Base-by-base conservation (phyloP, 2,329 filamentous ascomycete genomes). In the Aureobasidium sp. region DNA sequence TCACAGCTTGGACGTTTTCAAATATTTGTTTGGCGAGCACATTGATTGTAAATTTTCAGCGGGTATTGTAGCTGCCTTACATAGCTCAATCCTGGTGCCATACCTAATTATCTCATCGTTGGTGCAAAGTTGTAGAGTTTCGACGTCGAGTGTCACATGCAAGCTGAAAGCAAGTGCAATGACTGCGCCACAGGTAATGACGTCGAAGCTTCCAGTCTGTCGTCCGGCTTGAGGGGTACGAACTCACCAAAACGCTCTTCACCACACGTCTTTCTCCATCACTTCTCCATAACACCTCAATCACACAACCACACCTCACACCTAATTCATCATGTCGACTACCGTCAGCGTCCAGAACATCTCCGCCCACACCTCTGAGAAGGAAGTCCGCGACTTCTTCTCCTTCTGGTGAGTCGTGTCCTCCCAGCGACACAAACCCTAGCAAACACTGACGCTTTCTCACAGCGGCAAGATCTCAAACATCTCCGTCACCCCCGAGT, bases 381-480 rank as follows among this genome's bases (percentile, higher is more conserved):
- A 92, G 78, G 91, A 97, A 78, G 87, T 99, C 70, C 86, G 86
- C 72, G 92, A 96, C 74, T 99, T 99, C 83, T 99, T 99, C 82
- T 94, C 89, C 81, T 97, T 97, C 77, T 87, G 84, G 90, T 93
- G 82, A 74, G 84, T 71, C 48, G 51, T 55, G 49, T 34, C 39
- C 34, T 47, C n/a, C n/a, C 36, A 52, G 36, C 29, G n/a, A 27
- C 20, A 45, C 37, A 17, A 27, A 5, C n/a, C 11, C 56, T 34
- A 12, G 15, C 37, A 27, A 34, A 34, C 31, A 27, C 22, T 55
- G 58, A 61, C 39, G 59, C 31, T 52, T 42, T 31, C 15, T 41
- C 27, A 51, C 73, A 94, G 91, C 74, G 94, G 94, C 75, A 97
- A 97, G 82, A 96, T 99, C 75, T 87, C 85, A 68, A 83, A 84